Conservation (phyloP, 2,329 filamentous ascomycete species). For the Zalaria obscura region DNA sequence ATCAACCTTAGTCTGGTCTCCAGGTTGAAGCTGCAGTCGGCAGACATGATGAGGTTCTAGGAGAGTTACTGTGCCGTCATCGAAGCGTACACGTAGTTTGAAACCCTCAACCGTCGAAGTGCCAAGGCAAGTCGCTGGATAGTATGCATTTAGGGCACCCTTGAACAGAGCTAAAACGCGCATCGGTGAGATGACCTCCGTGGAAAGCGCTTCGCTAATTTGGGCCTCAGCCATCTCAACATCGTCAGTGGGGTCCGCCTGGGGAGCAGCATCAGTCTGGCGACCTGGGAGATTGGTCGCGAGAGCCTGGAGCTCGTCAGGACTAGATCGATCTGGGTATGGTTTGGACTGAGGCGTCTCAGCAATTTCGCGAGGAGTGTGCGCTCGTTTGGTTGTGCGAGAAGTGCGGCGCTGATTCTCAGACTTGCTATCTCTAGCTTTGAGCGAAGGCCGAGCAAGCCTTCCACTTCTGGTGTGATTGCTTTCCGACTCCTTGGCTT, state of each 20-base stretch:
- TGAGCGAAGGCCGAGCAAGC: slow-evolving; percentile 4
- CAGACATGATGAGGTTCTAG: slow-evolving; percentile 25
- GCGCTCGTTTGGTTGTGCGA: not conserved
- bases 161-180: slow-evolving; percentile 46
- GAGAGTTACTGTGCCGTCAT: slow-evolving; percentile 29
- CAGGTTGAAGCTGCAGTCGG: slow-evolving; percentile 26
- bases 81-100: slow-evolving; percentile 33
- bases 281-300: not conserved
- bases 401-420: slow-evolving; percentile 1
- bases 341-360: slow-evolving; percentile 3
- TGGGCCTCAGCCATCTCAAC: not conserved
- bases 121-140: slow-evolving; percentile 44
- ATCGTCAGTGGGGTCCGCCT: not conserved
- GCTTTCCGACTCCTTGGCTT: slow-evolving; percentile 3
- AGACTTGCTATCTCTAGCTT: slow-evolving; percentile 4
- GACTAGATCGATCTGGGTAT: not conserved
- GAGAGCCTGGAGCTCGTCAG: not conserved
- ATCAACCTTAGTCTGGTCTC: slow-evolving; percentile 34
- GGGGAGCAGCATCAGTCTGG: not conserved
- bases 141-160: slow-evolving; percentile 35
- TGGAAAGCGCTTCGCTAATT: not conserved
- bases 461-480: slow-evolving; percentile 4
- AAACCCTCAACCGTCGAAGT: slow-evolving; percentile 22
- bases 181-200: slow-evolving; percentile 25
- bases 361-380: not conserved